Percentiles rank a stretch among this genome's conserved stretches.
Evolutionary conservation across 2,329 filamentous ascomycete species (phyloP).

Genomic region (Aschersonia sp.): DNA sequence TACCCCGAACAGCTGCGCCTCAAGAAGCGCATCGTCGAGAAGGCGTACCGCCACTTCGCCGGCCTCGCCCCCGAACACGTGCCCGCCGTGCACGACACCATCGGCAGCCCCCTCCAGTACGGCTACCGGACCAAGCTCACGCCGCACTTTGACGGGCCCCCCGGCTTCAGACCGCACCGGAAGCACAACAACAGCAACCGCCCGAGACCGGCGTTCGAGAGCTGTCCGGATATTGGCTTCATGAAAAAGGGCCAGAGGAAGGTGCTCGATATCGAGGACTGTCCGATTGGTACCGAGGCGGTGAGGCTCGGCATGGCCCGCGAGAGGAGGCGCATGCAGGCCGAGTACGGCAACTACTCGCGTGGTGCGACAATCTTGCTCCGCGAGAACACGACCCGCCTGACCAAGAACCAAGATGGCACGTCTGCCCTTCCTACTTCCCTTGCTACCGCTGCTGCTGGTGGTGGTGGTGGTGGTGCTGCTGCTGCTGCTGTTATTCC

Average conservation of each 20-base stretch:
- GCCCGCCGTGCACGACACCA: conserved; percentile 67
- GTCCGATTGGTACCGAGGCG: conserved; percentile 81
- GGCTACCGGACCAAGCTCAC: conserved; percentile 94
- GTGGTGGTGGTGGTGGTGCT: no score
- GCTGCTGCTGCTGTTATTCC: no score
- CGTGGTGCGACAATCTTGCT: conserved; percentile 79
- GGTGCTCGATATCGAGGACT: conserved; percentile 92
- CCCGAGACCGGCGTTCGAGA: conserved; percentile 31
- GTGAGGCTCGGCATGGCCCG: conserved; percentile 65
- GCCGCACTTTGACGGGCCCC: conserved; percentile 81
- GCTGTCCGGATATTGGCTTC: conserved; percentile 74
- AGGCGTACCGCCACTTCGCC: conserved; percentile 85
- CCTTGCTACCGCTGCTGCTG: no score
- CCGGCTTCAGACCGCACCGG: conserved; percentile 32
- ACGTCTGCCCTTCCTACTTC: neutral
- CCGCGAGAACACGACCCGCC: conserved; percentile 67
- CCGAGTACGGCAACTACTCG: conserved; percentile 56
- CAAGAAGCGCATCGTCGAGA: conserved; percentile 77
- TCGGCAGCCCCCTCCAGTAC: conserved; percentile 81
- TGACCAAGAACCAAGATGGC: conserved; percentile 27
- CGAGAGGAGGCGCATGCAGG: conserved; percentile 62
- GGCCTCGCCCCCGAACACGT: conserved; percentile 61
- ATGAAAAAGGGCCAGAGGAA: conserved; percentile 68
- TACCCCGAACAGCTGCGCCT: conserved; percentile 74
- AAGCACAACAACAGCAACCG: conserved; percentile 22